Base-by-base conservation (phyloP, 176 grass and related monocot genomes). In the Paspalum notatum region DNA sequence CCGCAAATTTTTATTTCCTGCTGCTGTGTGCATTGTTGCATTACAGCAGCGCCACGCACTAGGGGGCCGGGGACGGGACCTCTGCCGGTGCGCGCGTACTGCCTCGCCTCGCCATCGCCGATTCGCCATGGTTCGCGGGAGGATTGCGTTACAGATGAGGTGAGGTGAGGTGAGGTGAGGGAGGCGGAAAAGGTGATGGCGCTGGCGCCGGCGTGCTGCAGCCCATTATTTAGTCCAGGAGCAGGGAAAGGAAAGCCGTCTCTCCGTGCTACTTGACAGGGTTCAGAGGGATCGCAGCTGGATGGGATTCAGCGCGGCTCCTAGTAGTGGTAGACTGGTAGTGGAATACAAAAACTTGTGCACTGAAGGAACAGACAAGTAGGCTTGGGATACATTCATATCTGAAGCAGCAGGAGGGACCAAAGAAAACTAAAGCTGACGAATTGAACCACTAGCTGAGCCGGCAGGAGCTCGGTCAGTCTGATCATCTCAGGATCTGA, bases 11-110 rank as follows among this genome's bases (percentile, higher is more conserved):
- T 18, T 12, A 0, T 13, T 79, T 12, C 24, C 9, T 26, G 20
- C 7, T 26, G 14, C 24, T 3, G 25, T 44, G 54, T 44, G 17
- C 61, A 1, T 15, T 32, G 87, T 81, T 89, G 87, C 87, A 77
- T 57, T 76, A 89, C 82, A 89, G 87, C 82, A 47, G 40, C 77
- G 55, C 41, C 47, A 70, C 76, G 87, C 87, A 85, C 87, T 85
- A 71, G 22, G 55, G 55, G n/a, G n/a, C n/a, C n/a, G n/a, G 80
- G 15, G 54, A 42, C 9, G 66, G 39, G 41, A 40, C 62, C 62
- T 64, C 0, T 69, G 66, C 43, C 13, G 5, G 42, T 44, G 41
- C 17, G 48, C 40, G 67, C 75, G 60, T 27, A 25, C 52, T 51
- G 68, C 75, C 69, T 84, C 75, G 14, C 10, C 59, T 41, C 25